Conservation (phyloP, 805 yeast species). For the Candida methanosorbosa region DNA sequence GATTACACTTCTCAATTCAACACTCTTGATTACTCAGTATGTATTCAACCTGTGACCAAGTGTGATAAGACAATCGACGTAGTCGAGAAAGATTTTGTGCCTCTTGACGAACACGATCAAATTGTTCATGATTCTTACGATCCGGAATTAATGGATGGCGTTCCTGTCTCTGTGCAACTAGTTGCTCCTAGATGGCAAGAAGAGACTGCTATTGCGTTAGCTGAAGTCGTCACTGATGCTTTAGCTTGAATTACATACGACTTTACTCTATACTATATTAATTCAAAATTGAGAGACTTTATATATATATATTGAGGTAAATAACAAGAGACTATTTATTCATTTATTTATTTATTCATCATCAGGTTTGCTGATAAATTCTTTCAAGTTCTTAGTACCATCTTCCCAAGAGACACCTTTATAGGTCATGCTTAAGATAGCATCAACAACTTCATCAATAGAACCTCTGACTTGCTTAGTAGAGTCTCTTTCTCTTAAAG, state of each 20-base stretch:
- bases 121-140: slow-evolving; percentile 31
- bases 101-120: slow-evolving; percentile 26
- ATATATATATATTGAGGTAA: not conserved
- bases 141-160: slow-evolving; percentile 37
- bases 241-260: too few species aligned
- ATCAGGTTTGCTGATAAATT: slow-evolving; percentile 64
- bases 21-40: slow-evolving; percentile 40
- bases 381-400: slow-evolving; percentile 65
- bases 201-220: slow-evolving; percentile 40
- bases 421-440: slow-evolving; percentile 70
- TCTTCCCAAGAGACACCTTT: slow-evolving; percentile 75
- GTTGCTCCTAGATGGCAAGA: slow-evolving; percentile 49
- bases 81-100: slow-evolving; percentile 23
- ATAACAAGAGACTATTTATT: too few species aligned
- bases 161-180: slow-evolving; percentile 49
- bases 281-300: not conserved
- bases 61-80: slow-evolving; percentile 29
- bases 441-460: slow-evolving; percentile 56
- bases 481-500: slow-evolving; percentile 95
- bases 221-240: slow-evolving; percentile 15
- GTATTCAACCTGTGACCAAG: slow-evolving; percentile 34
- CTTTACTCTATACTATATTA: too few species aligned
- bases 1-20: slow-evolving; percentile 51
- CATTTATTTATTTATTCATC: too few species aligned
- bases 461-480: slow-evolving; percentile 95